Evolutionary conservation across 75 land plant species (phyloP).

Genomic region (Azolla pinnata): DNA sequence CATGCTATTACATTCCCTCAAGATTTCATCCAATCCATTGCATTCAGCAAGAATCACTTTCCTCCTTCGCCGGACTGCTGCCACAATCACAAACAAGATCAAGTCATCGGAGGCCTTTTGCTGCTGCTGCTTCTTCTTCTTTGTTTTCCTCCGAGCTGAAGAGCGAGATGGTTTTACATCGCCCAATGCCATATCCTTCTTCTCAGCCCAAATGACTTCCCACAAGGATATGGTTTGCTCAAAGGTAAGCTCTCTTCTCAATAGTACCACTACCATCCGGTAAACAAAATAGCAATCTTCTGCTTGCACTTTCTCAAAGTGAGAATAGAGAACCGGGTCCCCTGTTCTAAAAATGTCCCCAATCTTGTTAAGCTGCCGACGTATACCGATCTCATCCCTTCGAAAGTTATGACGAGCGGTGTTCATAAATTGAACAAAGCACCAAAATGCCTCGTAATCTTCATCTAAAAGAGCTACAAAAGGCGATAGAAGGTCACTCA

Average conservation of each 20-base stretch:
- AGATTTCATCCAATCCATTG: conserved; percentile 79
- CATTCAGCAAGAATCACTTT: conserved; percentile 72
- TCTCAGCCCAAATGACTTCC: conserved; percentile 81
- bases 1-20: conserved; percentile 93
- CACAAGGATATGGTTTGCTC: conserved; percentile 79
- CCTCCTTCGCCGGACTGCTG: conserved; percentile 67
- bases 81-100: conserved; percentile 77
- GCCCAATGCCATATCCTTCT: too few relatives aligned
- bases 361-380: conserved; percentile 55
- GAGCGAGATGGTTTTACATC: conserved; percentile 63
- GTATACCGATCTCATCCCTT: conserved; percentile 72
- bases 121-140: conserved; percentile 38
- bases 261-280: conserved; percentile 86
- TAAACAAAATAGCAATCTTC: conserved; percentile 83
- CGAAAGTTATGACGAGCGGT: conserved; percentile 50
- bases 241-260: conserved; percentile 74
- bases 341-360: conserved; percentile 49
- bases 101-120: conserved; percentile 68
- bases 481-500: conserved; percentile 87
- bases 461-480: conserved; percentile 64
- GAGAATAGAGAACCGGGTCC: conserved; percentile 56
- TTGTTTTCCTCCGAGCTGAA: conserved; percentile 38
- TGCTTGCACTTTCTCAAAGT: conserved; percentile 56
- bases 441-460: conserved; percentile 81
- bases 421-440: conserved; percentile 58